Evolutionary conservation across 306 rosid species (phyloP).

Genomic region (Erythrophleum fordii): DNA sequence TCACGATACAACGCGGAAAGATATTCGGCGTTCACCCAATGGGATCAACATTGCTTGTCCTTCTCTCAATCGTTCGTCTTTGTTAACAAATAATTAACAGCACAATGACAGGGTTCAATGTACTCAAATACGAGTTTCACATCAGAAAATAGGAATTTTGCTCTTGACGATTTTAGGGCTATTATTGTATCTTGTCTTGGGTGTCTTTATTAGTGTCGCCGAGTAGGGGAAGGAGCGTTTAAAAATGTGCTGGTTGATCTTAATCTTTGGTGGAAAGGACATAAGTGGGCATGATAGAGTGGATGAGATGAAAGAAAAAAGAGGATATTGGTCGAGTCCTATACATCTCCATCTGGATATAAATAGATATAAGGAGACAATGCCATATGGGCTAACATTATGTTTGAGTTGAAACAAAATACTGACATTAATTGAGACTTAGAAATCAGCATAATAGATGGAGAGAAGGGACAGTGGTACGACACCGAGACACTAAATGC

Average conservation of each 20-base stretch:
- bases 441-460: not conserved
- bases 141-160: constrained; percentile 23
- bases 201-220: constrained; percentile 23
- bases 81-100: constrained; percentile 34
- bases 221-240: constrained; percentile 14
- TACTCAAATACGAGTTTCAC: constrained; percentile 11
- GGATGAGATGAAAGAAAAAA: not conserved
- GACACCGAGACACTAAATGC: not conserved
- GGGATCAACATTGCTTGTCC: constrained; percentile 22
- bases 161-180: not conserved
- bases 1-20: not conserved
- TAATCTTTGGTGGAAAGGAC: constrained; percentile 4
- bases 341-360: not conserved
- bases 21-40: constrained; percentile 26
- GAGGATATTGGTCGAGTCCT: constrained; percentile 12
- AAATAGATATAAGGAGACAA: constrained; percentile 28
- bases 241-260: not conserved
- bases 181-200: constrained; percentile 30
- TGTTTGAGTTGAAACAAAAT: constrained; percentile 27
- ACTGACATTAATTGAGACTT: constrained; percentile 20
- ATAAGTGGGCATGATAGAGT: not conserved
- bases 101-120: constrained; percentile 22
- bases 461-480: constrained; percentile 27
- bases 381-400: constrained; percentile 43
- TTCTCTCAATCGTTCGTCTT: not conserved